Conservation (phyloP, 1,139 yeast species). For the Hemisphaericaspora lyxosophila region DNA sequence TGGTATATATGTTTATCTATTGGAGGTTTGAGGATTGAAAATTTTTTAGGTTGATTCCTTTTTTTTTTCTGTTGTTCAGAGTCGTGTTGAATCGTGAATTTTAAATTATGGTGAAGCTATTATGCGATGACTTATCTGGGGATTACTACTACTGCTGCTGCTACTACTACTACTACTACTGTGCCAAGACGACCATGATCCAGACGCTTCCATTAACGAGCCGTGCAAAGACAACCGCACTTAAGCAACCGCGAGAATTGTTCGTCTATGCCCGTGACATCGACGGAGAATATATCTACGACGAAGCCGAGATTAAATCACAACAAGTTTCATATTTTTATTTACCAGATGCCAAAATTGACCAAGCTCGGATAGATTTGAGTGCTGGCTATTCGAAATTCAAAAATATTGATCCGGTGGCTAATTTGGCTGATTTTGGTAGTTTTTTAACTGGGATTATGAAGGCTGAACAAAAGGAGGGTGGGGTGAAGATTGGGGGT, state of each 20-base stretch:
- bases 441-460: slow-evolving; percentile 58
- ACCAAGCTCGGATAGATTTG: slow-evolving; percentile 49
- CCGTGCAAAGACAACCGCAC: slow-evolving; percentile 52
- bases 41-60: not conserved
- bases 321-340: slow-evolving; percentile 61
- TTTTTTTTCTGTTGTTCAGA: not conserved
- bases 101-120: too few species aligned
- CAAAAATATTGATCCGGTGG: slow-evolving; percentile 52
- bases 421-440: slow-evolving; percentile 54
- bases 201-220: slow-evolving; percentile 45
- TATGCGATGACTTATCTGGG: too few species aligned
- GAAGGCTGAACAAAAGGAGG: slow-evolving; percentile 51
- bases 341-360: slow-evolving; percentile 67
- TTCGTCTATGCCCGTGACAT: slow-evolving; percentile 57
- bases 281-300: slow-evolving; percentile 44
- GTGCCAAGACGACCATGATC: slow-evolving; percentile 21
- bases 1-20: too few species aligned
- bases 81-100: too few species aligned
- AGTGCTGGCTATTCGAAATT: slow-evolving; percentile 63
- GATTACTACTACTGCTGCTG: too few species aligned
- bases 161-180: too few species aligned
- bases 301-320: slow-evolving; percentile 47
- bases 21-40: too few species aligned
- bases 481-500: slow-evolving; percentile 48
- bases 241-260: slow-evolving; percentile 75